Percentiles rank a stretch among this genome's conserved stretches.
Evolutionary conservation across 108 stramenopile genomes (phyloP).

Genomic region (Mediolabrus comicus): DNA sequence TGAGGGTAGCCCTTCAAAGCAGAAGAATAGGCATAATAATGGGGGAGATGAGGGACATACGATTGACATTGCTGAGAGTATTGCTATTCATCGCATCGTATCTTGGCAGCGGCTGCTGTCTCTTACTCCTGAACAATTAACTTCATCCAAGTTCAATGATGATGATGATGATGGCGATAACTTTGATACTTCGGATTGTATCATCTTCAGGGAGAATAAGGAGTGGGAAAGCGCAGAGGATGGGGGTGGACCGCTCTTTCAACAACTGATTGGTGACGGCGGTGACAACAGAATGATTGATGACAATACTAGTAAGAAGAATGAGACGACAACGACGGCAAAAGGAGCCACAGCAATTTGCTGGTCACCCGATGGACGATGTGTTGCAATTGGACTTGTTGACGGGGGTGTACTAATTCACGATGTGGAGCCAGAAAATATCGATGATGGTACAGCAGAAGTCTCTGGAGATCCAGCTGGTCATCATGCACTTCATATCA

Average conservation of each 20-base stretch:
- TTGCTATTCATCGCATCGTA: conserved; percentile 61
- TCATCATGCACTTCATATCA: conserved; percentile 4
- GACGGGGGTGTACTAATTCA: conserved; percentile 52
- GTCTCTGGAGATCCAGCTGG: neutral
- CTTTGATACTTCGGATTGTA: neutral
- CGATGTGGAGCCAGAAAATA: conserved; percentile 46
- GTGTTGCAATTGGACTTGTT: conserved; percentile 54
- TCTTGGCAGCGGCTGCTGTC: conserved; percentile 69
- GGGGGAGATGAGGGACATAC: neutral
- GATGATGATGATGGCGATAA: conserved; percentile 23
- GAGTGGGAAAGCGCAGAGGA: conserved; percentile 33
- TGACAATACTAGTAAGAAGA: neutral
- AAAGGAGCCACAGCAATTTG: conserved; percentile 18
- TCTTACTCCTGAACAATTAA: conserved; percentile 25
- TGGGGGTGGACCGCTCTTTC: conserved; percentile 12
- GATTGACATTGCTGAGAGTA: conserved; percentile 15
- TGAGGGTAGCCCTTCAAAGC: neutral
- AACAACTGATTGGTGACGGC: neutral
- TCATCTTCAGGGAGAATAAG: conserved; percentile 5
- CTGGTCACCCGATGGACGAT: conserved; percentile 82
- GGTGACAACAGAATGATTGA: neutral
- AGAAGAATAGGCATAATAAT: neutral
- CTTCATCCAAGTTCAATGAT: conserved; percentile 10
- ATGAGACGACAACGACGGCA: neutral
- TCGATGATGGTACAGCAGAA: neutral